These are phyloP conservation scores for Cronartium ribicola DNA, from an alignment of 1,284 basidiomycete species.

Conservation along the genomic window DNA sequence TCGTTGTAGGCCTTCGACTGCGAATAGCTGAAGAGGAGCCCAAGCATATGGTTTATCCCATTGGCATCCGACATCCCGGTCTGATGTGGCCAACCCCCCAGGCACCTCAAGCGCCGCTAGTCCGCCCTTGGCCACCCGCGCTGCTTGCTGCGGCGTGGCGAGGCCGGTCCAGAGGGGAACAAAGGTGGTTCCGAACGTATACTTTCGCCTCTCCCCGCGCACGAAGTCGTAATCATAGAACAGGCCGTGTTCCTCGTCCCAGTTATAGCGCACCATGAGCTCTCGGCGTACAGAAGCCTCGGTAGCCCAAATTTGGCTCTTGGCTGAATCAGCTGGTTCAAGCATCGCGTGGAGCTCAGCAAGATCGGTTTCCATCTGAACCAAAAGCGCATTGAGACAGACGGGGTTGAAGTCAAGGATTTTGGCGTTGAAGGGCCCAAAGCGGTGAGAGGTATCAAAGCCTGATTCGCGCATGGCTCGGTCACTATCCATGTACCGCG, in stretches of 20 bases:
- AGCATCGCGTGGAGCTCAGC: constrained; percentile 11
- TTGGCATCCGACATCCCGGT: constrained; percentile 15
- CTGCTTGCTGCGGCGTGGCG: neutral
- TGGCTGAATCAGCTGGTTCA: constrained; percentile 2
- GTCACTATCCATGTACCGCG: constrained; percentile 37
- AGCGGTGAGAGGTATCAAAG: constrained; percentile 27
- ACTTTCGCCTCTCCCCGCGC: constrained; percentile 6
- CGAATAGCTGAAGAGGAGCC: constrained; percentile 35
- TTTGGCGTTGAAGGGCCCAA: constrained; percentile 36
- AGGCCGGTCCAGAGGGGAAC: constrained; percentile 31
- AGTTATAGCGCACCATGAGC: constrained; percentile 15
- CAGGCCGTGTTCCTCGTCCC: constrained; percentile 19
- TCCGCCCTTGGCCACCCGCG: neutral
- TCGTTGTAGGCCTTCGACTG: constrained; percentile 20
- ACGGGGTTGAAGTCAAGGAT: constrained; percentile 37
- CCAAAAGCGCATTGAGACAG: constrained; percentile 28
- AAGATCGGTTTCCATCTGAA: constrained; percentile 33
- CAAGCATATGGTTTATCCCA: constrained; percentile 36
- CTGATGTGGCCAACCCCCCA: constrained; percentile 22
- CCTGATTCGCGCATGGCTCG: constrained; percentile 38
- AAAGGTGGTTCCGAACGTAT: constrained; percentile 24
- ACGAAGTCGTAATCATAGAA: constrained; percentile 36
- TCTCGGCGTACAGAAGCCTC: neutral
- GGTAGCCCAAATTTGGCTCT: neutral
- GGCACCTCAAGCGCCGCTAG: neutral